phyloP scores from a whole-genome alignment of 805 yeast genomes.

The Spathaspora hagerdaliae region DNA sequence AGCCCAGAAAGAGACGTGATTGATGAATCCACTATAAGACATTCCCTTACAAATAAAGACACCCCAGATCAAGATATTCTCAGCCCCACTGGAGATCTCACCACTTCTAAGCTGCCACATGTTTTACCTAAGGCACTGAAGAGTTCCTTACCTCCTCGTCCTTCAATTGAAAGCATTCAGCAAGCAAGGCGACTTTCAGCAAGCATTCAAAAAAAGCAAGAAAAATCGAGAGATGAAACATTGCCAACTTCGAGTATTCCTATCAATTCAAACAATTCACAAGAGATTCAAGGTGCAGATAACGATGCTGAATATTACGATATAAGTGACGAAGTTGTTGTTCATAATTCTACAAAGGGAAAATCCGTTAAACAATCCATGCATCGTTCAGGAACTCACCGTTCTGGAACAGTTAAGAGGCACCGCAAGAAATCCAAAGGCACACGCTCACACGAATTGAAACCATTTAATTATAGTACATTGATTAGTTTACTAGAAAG shows the following conservation, averaged over 20 bases:
- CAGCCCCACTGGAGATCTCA: not conserved
- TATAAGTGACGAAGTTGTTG: conserved; percentile 33
- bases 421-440: conserved; percentile 10
- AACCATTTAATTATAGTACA: conserved; percentile 41
- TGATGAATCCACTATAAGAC: not conserved
- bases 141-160: conserved; percentile 7
- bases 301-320: conserved; percentile 32
- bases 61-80: not conserved
- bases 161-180: conserved; percentile 4
- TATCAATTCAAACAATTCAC: not conserved
- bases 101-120: too few species aligned
- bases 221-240: not conserved
- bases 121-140: not conserved
- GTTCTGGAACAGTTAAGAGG: conserved; percentile 10
- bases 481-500: conserved; percentile 51
- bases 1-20: not conserved
- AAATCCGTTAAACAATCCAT: conserved; percentile 32
- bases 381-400: conserved; percentile 5
- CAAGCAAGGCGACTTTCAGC: conserved; percentile 7
- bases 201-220: not conserved
- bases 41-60: too few species aligned
- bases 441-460: conserved; percentile 10
- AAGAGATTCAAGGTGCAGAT: not conserved
- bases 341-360: conserved; percentile 26
- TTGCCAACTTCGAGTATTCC: not conserved